phyloP scores from a whole-genome alignment of 1,139 yeast genomes.

The Yamadazyma taylorii region DNA sequence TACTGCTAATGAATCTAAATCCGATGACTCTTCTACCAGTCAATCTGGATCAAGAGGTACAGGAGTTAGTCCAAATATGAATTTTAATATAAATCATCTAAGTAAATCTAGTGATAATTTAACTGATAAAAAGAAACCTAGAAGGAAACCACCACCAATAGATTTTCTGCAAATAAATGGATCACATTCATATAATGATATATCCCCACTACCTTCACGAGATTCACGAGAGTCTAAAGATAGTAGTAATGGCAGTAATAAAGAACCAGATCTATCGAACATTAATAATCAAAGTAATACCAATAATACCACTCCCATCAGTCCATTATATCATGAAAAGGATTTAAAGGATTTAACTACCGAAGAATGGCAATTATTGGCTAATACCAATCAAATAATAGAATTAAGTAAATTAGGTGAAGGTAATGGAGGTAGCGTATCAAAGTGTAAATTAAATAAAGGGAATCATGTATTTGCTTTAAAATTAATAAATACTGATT shows the following conservation, averaged over 20 bases:
- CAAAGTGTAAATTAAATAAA: conserved; percentile 54
- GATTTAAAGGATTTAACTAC: conserved; percentile 63
- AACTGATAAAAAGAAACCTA: conserved; percentile 20
- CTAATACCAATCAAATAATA: conserved; percentile 40
- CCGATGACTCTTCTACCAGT: conserved; percentile 3
- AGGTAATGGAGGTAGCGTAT: conserved; percentile 92
- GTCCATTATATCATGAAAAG: conserved; percentile 15
- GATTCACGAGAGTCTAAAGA: conserved; percentile 6
- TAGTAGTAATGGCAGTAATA: conserved; percentile 6
- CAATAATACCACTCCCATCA: conserved; percentile 8
- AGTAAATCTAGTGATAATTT: neutral
- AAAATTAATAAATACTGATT: conserved; percentile 72
- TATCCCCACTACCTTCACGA: conserved; percentile 9
- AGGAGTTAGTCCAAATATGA: neutral
- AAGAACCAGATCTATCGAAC: neutral
- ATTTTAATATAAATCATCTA: neutral
- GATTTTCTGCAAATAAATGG: conserved; percentile 39
- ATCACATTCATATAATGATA: conserved; percentile 20
- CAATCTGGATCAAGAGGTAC: neutral
- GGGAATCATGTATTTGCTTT: conserved; percentile 73
- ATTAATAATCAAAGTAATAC: conserved; percentile 1
- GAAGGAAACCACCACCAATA: conserved; percentile 47
- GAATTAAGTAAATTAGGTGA: conserved; percentile 74
- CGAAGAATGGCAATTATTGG: conserved; percentile 72
- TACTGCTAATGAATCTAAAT: too few species aligned